Base-by-base conservation (phyloP, 306 rosid genomes). In the Sicyos baderoa region DNA sequence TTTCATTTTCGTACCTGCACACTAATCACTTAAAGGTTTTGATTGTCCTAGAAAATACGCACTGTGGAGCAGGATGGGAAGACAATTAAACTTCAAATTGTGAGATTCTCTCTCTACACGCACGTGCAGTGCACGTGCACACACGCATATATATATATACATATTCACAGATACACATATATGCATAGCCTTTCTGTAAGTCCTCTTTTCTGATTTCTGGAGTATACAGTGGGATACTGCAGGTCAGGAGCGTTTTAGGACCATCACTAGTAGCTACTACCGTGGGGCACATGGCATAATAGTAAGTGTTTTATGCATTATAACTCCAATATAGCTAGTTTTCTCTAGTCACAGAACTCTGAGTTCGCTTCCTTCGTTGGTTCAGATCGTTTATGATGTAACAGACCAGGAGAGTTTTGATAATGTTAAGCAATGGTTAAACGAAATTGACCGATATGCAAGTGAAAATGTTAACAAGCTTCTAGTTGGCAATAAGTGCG, bases 241-340 rank as follows among this genome's bases (percentile, higher is more conserved):
- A 42, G 88, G 86, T 23, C 86, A 84, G 78, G 88, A 84, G 70
- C 85, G 88, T 74, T 84, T 84, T 47, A 73, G 88, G 72, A 84
- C 85, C 66, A 84, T 84, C 37, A 81, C 88, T 9, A 84, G 85
- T 69, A 84, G 88, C 78, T 84, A 84, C 81, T 84, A 84, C 75
- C 82, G 88, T n/a, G 85, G 83, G 42, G 88, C 88, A 8, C 85
- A 84, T 68, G 88, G 88, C 77, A 84, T 84, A 49, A 84, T 84
- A 37, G 88, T 84, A 71, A 78, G 79, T 61, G 79, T 61, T 47
- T 15, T 64, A 13, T 64, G 19, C 13, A 12, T 48, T 56, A 23
- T 25, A 48, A 1, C 42, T 47, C 19, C 45, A 0, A 9, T 48
- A 3, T 64, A 42, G 32, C 19, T 1, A 58, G 21, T 61, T 25